These are phyloP conservation scores for Claviceps spartinae DNA, from an alignment of 2,329 filamentous ascomycete genomes.

Conservation along the genomic window DNA sequence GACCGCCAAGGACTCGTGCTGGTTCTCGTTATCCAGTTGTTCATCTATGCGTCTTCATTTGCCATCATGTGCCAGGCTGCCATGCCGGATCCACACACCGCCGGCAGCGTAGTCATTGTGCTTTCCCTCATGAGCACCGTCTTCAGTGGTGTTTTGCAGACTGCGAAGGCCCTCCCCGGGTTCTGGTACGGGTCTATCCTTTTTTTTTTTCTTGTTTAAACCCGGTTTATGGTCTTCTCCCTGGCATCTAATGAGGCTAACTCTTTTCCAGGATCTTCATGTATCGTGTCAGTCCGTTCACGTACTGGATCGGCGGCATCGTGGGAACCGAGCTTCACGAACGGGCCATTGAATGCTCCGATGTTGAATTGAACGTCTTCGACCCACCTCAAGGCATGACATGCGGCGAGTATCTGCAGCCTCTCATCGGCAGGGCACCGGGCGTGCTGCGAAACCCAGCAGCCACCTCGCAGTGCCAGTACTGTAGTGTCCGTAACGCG, in stretches of 20 bases:
- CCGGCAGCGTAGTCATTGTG: constrained; percentile 47
- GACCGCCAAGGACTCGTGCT: constrained; percentile 52
- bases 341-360: constrained; percentile 36
- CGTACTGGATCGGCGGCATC: constrained; percentile 56
- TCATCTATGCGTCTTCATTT: constrained; percentile 60
- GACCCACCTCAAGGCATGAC: constrained; percentile 47
- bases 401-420: constrained; percentile 48
- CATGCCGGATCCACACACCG: constrained; percentile 55
- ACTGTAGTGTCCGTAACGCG: constrained; percentile 51
- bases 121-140: constrained; percentile 44
- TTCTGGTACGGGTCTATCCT: constrained; percentile 36
- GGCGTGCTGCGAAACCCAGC: constrained; percentile 51
- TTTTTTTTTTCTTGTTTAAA: background rate
- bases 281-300: constrained; percentile 53
- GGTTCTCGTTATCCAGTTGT: constrained; percentile 49
- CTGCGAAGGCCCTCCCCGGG: constrained; percentile 42
- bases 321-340: constrained; percentile 50
- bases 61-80: constrained; percentile 57
- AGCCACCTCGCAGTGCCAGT: constrained; percentile 44
- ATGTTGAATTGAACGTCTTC: constrained; percentile 49
- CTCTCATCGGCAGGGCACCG: constrained; percentile 33
- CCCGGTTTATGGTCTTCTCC: background rate
- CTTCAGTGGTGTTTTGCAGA: constrained; percentile 52
- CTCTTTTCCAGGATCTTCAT: constrained; percentile 44
- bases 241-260: background rate